phyloP scores from a whole-genome alignment of 352 stramenopile species.

The Phytophthora quininea region DNA sequence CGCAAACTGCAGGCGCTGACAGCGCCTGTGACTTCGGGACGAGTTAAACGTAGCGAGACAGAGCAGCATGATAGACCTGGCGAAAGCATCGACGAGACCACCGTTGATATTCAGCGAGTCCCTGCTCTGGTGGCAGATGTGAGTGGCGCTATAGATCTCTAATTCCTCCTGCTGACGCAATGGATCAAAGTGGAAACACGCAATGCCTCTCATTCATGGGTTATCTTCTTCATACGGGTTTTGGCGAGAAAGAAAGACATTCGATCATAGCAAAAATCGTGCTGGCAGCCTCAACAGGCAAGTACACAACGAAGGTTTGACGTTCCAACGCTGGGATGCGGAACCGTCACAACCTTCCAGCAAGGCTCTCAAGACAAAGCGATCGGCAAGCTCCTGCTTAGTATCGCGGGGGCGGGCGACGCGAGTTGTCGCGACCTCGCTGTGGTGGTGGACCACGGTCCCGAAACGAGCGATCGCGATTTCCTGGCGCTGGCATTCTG shows the following conservation, averaged over 20 bases:
- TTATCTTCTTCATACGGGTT: neutral
- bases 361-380: neutral
- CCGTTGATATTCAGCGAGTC: conserved; percentile 23
- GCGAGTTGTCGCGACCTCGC: conserved; percentile 37
- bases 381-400: conserved; percentile 14
- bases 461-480: conserved; percentile 40
- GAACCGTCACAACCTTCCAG: too few species aligned
- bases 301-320: neutral
- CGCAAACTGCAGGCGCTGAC: conserved; percentile 46
- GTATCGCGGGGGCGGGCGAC: conserved; percentile 39
- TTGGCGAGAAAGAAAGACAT: conserved; percentile 3
- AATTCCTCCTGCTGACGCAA: neutral
- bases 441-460: conserved; percentile 35
- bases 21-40: conserved; percentile 4
- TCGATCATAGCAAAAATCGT: conserved; percentile 20
- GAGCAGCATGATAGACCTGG: conserved; percentile 18
- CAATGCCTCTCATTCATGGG: neutral
- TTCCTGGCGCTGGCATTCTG: conserved; percentile 22
- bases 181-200: neutral
- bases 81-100: conserved; percentile 11
- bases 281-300: conserved; percentile 17
- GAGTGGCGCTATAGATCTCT: conserved; percentile 37
- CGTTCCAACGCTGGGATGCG: too few species aligned
- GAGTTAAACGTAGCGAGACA: conserved; percentile 1
- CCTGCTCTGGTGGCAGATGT: conserved; percentile 38